These are phyloP conservation scores for Quercus mongolica DNA, from an alignment of 306 rosid species.

Conservation along the genomic window DNA sequence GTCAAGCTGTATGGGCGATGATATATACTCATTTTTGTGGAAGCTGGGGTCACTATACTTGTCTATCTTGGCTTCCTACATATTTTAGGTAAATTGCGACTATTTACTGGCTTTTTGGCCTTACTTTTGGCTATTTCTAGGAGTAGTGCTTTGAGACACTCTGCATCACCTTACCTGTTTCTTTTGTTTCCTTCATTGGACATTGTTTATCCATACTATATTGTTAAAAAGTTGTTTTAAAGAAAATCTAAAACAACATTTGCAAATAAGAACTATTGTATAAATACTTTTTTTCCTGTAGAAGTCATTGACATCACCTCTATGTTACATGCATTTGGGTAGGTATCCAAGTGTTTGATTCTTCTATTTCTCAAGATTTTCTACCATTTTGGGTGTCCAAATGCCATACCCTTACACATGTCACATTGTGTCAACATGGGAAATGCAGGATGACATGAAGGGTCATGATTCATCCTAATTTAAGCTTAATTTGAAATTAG, in stretches of 20 bases:
- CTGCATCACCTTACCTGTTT: not conserved
- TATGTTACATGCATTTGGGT: not conserved
- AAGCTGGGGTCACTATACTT: slow-evolving; percentile 98
- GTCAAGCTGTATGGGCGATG: slow-evolving; percentile 97
- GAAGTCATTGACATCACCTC: not conserved
- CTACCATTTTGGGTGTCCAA: not conserved
- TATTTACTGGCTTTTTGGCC: slow-evolving; percentile 2
- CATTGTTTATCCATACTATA: not conserved
- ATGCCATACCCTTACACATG: not conserved
- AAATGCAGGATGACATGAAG: no score
- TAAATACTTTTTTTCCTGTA: not conserved
- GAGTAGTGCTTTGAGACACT: slow-evolving; percentile 2
- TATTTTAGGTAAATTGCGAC: slow-evolving; percentile 66
- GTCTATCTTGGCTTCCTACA: slow-evolving; percentile 95
- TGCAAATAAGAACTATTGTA: not conserved
- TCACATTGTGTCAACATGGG: no score
- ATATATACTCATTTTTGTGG: slow-evolving; percentile 95
- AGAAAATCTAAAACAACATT: not conserved
- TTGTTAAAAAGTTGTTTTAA: not conserved
- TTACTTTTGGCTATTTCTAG: slow-evolving; percentile 2
- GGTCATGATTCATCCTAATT: no score
- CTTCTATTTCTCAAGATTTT: not conserved
- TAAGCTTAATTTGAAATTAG: not conserved
- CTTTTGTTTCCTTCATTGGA: not conserved
- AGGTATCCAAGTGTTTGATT: not conserved